These are phyloP conservation scores for Acrodontium crateriforme DNA, from an alignment of 2,329 filamentous ascomycete genomes.

Conservation along the genomic window DNA sequence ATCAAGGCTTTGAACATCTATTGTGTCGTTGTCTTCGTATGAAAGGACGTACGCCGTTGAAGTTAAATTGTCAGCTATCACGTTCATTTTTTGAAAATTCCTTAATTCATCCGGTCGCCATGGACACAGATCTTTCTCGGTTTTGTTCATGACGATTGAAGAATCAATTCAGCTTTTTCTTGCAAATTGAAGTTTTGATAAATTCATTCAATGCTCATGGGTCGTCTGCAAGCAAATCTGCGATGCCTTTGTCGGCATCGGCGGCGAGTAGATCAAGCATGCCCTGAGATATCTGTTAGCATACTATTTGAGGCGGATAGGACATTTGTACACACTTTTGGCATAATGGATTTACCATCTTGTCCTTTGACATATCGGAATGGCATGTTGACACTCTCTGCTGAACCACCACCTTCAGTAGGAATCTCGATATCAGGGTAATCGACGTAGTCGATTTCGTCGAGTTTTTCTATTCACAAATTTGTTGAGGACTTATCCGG, in stretches of 20 bases:
- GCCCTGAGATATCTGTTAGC: slow-evolving; percentile 42
- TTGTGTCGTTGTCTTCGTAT: too few relatives aligned
- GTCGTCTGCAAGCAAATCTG: slow-evolving; percentile 81
- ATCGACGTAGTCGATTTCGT: slow-evolving; percentile 70
- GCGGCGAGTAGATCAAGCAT: slow-evolving; percentile 91
- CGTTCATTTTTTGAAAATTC: too few relatives aligned
- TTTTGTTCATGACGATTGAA: too few relatives aligned
- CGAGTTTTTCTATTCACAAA: slow-evolving; percentile 49
- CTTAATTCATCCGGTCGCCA: too few relatives aligned
- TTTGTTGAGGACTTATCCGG: too few relatives aligned
- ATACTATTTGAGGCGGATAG: slow-evolving; percentile 4
- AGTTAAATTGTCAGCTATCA: too few relatives aligned
- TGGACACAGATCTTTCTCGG: too few relatives aligned
- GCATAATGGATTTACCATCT: slow-evolving; percentile 71
- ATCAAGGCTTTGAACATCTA: too few relatives aligned
- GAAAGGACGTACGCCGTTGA: too few relatives aligned
- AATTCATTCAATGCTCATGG: too few relatives aligned
- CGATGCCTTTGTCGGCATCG: slow-evolving; percentile 83
- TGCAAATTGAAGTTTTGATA: too few relatives aligned
- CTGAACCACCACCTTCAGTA: slow-evolving; percentile 42
- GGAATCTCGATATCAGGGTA: slow-evolving; percentile 56
- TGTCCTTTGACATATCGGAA: slow-evolving; percentile 81
- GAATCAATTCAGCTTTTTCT: too few relatives aligned
- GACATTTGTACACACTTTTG: slow-evolving; percentile 45
- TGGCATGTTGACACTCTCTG: slow-evolving; percentile 94